Evolutionary conservation across 1,139 yeast species (phyloP).

Genomic region (Kodamaea derodonti): DNA sequence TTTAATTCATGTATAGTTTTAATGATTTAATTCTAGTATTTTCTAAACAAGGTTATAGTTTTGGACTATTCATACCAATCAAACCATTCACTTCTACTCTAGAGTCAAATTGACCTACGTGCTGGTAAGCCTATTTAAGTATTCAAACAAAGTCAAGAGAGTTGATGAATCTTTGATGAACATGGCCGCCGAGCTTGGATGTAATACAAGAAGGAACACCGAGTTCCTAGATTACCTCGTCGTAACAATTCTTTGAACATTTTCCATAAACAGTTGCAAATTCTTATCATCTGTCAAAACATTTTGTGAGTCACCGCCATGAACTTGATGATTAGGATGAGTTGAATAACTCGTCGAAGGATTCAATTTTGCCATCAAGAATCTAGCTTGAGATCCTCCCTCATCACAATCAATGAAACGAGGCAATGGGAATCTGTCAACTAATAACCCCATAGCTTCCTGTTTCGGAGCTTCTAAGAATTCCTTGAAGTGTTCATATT

Average conservation of each 20-base stretch:
- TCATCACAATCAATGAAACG: conserved; percentile 72
- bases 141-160: no score
- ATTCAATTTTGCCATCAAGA: conserved; percentile 68
- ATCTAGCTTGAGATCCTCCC: conserved; percentile 77
- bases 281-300: conserved; percentile 70
- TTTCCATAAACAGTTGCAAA: conserved; percentile 65
- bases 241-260: conserved; percentile 40
- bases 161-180: no score
- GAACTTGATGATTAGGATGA: conserved; percentile 23
- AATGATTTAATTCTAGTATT: no score
- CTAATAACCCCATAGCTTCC: conserved; percentile 64
- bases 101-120: no score
- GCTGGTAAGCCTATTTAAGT: no score
- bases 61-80: no score
- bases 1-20: no score
- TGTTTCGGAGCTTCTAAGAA: conserved; percentile 62
- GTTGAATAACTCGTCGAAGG: conserved; percentile 63
- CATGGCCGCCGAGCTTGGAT: no score
- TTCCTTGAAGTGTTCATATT: conserved; percentile 56
- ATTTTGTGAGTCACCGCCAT: not conserved
- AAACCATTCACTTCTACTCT: no score
- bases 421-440: conserved; percentile 71
- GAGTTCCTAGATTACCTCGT: conserved; percentile 8
- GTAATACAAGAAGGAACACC: no score
- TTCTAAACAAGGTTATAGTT: no score